A percentile compares a stretch with the other conserved stretches of the same genome.
These are phyloP conservation scores for Pigoraptor vietnamica DNA, from an alignment of 78 protist species.

Conservation along the genomic window DNA sequence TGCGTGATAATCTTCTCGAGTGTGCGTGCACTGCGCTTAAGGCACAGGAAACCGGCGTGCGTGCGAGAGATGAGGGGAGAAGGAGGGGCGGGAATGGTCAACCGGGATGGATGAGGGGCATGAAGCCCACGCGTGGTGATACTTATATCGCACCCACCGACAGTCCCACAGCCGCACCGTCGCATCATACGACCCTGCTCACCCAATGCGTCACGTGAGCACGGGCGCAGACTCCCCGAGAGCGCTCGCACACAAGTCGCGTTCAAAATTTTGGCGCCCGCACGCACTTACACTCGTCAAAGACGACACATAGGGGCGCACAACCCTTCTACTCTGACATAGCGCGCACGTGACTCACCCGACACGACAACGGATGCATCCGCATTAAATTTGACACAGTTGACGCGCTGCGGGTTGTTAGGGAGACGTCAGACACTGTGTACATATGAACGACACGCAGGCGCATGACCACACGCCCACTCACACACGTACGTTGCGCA, in stretches of 20 bases:
- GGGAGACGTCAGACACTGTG: no score
- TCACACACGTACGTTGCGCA: background rate
- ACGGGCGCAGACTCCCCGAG: no score
- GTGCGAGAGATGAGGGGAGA: no score
- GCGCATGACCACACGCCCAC: background rate
- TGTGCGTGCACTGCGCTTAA: background rate
- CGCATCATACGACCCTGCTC: constrained; percentile 7
- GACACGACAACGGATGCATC: background rate
- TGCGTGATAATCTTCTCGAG: background rate
- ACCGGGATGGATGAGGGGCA: no score
- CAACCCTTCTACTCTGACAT: no score
- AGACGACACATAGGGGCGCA: background rate
- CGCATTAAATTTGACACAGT: background rate
- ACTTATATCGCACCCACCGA: background rate
- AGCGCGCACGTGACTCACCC: background rate
- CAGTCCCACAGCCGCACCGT: constrained; percentile 23
- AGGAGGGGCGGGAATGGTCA: no score
- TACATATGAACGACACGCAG: background rate
- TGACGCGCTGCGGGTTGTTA: constrained; percentile 8
- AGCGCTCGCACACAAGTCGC: no score
- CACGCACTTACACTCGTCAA: background rate
- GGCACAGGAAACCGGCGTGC: no score
- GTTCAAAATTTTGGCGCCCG: no score
- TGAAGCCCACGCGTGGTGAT: no score
- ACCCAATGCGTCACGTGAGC: background rate